Evolutionary conservation across 176 grass and related monocot genomes (phyloP), one percentile per base, ranked within the genome.

Genomic region (Paspalum notatum): DNA sequence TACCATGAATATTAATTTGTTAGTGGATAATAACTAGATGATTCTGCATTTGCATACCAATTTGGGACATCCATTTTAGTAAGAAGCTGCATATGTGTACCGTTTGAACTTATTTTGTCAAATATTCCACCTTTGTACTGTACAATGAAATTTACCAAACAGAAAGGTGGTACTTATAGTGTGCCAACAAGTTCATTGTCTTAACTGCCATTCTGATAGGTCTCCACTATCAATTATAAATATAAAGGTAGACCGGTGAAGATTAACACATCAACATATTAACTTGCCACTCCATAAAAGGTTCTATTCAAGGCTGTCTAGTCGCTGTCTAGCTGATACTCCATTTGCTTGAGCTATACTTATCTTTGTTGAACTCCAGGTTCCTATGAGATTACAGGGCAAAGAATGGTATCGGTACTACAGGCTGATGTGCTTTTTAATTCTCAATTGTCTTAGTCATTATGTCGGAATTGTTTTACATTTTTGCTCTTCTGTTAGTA

Each of bases 401-500:
- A 77, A 82, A 46, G 24, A 18, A 66, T 74, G 56, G 11, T 22
- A 11, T 72, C 24, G 3, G 38, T 74, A 50, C 26, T 50, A 42
- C 25, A 12, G 4, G 20, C 9, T 15, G 25, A 3, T 12, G 25
- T 13, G 14, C 0, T 18, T 59, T 59, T 74, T 66, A 39, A 5
- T 59, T 40, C 40, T 20, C 20, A 77, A 78, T 32, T 58, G 15
- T 26, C 14, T 18, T 54, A 22, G 7, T 41, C 53, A 74, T 43
- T 18, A 12, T 12, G 32, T 13, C 26, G n/a, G 27, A 57, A 64
- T 54, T 48, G 44, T 70, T 66, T 80, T 69, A 12, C 48, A 65
- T 72, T 12, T 77, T 32, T 48, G 39, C 48, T 17, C 12, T 66
- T 72, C 24, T 54, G 42, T 42, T 78, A 50, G 44, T 59, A 85